Evolutionary conservation across 805 yeast species (phyloP).

Genomic region (Candida mattraensis): DNA sequence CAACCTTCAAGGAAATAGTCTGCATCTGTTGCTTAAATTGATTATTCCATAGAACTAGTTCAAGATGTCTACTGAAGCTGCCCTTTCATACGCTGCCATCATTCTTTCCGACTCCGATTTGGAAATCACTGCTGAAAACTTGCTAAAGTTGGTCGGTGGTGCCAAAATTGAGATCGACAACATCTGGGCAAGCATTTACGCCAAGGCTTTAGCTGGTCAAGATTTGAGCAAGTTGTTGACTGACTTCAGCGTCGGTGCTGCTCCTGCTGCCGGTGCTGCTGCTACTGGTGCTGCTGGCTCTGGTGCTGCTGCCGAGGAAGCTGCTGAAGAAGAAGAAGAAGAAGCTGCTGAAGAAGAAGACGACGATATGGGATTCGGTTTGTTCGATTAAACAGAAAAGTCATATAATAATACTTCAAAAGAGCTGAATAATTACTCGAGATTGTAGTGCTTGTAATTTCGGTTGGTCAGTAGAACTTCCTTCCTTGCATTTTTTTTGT

Average conservation of each 20-base stretch:
- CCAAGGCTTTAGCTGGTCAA: conserved; percentile 81
- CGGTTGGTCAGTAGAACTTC: neutral
- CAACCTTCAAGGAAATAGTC: conserved; percentile 41
- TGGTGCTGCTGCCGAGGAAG: conserved; percentile 47
- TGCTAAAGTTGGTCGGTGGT: conserved; percentile 67
- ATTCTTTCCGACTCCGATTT: conserved; percentile 96
- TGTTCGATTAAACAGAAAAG: conserved; percentile 63
- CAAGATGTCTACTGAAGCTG: conserved; percentile 83
- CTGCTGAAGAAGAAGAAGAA: conserved; percentile 58
- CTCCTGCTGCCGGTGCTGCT: conserved; percentile 51
- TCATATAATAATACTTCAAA: neutral
- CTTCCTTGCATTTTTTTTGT: too few species aligned
- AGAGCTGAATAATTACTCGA: neutral
- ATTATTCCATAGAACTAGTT: conserved; percentile 44
- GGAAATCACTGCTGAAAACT: conserved; percentile 85
- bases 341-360: conserved; percentile 68
- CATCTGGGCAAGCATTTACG: conserved; percentile 81
- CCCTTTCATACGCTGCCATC: conserved; percentile 96
- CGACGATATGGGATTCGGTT: conserved; percentile 90
- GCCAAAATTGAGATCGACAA: conserved; percentile 76
- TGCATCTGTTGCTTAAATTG: conserved; percentile 43
- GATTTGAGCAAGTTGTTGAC: conserved; percentile 68
- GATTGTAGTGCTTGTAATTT: too few species aligned
- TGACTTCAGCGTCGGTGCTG: conserved; percentile 52
- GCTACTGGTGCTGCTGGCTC: conserved; percentile 45